phyloP scores from a whole-genome alignment of 2,329 filamentous ascomycete species.

The Fusarium clavum region DNA sequence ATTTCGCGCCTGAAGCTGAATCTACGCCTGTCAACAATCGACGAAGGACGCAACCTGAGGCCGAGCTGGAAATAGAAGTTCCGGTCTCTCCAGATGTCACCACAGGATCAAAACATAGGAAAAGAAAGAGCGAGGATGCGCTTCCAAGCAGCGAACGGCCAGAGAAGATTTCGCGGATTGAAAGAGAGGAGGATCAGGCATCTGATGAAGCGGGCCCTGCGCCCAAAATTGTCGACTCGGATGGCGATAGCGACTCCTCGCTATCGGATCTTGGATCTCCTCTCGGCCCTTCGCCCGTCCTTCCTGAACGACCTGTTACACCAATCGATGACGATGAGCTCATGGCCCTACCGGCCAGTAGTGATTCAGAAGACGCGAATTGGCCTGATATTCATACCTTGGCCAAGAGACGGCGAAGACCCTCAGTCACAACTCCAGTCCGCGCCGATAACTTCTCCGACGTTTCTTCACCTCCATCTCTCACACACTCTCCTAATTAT shows the following conservation, averaged over 20 bases:
- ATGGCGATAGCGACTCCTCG: conserved; percentile 53
- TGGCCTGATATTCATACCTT: conserved; percentile 67
- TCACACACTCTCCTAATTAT: conserved; percentile 74
- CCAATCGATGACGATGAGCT: conserved; percentile 62
- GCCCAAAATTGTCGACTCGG: conserved; percentile 16
- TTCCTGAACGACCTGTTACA: conserved; percentile 53
- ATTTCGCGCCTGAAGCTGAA: conserved; percentile 73
- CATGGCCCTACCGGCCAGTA: conserved; percentile 67
- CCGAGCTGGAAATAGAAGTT: conserved; percentile 32
- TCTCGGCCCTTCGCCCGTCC: conserved; percentile 44
- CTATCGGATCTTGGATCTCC: conserved; percentile 55
- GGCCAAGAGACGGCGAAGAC: conserved; percentile 59
- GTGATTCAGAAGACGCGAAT: conserved; percentile 59
- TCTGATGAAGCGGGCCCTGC: conserved; percentile 26
- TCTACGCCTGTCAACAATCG: conserved; percentile 70
- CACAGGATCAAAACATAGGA: conserved; percentile 56
- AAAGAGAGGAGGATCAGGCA: conserved; percentile 32
- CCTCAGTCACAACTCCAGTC: conserved; percentile 53
- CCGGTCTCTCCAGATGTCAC: conserved; percentile 45
- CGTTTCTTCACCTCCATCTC: conserved; percentile 72
- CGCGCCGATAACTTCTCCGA: conserved; percentile 61
- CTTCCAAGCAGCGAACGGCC: conserved; percentile 54
- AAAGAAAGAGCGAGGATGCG: conserved; percentile 67
- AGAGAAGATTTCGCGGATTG: conserved; percentile 52
- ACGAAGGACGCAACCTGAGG: conserved; percentile 53